Conservation (phyloP, 768 basidiomycete genomes). For the Grammothele lineata region DNA sequence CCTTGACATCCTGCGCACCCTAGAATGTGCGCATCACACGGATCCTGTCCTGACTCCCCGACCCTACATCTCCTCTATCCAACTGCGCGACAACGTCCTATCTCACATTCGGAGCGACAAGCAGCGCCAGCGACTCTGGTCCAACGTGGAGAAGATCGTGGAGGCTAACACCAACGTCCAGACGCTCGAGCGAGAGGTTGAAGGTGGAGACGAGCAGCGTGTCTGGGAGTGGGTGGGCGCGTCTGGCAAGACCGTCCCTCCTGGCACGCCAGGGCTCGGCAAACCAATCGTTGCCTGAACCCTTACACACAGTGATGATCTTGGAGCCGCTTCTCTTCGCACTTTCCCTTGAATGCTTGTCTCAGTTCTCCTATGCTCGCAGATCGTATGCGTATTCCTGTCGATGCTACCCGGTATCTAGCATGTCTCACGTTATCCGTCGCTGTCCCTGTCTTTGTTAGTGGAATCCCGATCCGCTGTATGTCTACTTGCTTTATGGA, state of each 20-base stretch:
- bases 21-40: slow-evolving; percentile 77
- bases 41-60: slow-evolving; percentile 73
- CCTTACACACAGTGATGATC: background rate
- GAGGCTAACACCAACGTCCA: slow-evolving; percentile 91
- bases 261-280: slow-evolving; percentile 14
- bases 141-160: slow-evolving; percentile 77
- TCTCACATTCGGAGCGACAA: slow-evolving; percentile 76
- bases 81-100: slow-evolving; percentile 82
- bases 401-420: slow-evolving; percentile 6
- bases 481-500: slow-evolving; percentile 7
- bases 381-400: too few relatives aligned
- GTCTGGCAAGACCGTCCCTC: slow-evolving; percentile 22
- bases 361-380: too few relatives aligned
- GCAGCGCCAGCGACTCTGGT: slow-evolving; percentile 68
- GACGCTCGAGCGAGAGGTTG: slow-evolving; percentile 77
- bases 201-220: slow-evolving; percentile 81
- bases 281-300: slow-evolving; percentile 12
- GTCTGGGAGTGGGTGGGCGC: slow-evolving; percentile 92
- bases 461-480: background rate
- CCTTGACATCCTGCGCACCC: slow-evolving; percentile 74
- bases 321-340: background rate
- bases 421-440: slow-evolving; percentile 2
- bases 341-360: background rate
- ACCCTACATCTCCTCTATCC: slow-evolving; percentile 79
- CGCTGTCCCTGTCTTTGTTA: slow-evolving; percentile 1